Conservation (phyloP, 805 yeast species). For the Candida chauliodis region DNA sequence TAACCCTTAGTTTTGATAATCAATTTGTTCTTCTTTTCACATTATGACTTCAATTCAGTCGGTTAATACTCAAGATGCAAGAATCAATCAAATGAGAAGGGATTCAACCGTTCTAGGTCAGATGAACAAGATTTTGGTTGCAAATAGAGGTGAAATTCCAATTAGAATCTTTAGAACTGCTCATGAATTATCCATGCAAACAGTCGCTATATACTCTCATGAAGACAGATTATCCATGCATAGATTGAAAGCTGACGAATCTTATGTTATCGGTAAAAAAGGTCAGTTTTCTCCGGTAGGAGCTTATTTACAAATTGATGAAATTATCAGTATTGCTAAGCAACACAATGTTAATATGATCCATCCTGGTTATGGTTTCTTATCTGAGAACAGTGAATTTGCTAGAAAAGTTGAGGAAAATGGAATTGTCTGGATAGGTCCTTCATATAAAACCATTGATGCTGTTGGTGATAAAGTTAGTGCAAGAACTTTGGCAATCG, state of each 20-base stretch:
- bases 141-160: slow-evolving; percentile 84
- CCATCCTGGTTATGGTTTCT: slow-evolving; percentile 81
- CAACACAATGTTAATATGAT: slow-evolving; percentile 78
- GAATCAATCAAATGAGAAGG: slow-evolving; percentile 27
- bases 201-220: slow-evolving; percentile 95
- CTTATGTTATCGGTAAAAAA: slow-evolving; percentile 83
- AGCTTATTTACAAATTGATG: slow-evolving; percentile 94
- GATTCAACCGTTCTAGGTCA: slow-evolving; percentile 42
- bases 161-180: slow-evolving; percentile 93
- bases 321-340: slow-evolving; percentile 60
- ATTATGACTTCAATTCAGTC: slow-evolving; percentile 8
- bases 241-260: slow-evolving; percentile 90
- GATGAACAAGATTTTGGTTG: slow-evolving; percentile 65
- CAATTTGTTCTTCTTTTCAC: neutral
- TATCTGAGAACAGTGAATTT: slow-evolving; percentile 76
- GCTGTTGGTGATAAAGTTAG: slow-evolving; percentile 96
- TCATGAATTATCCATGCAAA: slow-evolving; percentile 94
- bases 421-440: slow-evolving; percentile 97
- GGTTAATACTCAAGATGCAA: slow-evolving; percentile 7
- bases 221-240: slow-evolving; percentile 95
- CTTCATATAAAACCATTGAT: slow-evolving; percentile 82
- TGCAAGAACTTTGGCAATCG: slow-evolving; percentile 83
- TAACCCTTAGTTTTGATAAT: neutral
- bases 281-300: slow-evolving; percentile 94
- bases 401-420: slow-evolving; percentile 87